These are phyloP conservation scores for Diplocarpon mali DNA, from an alignment of 2,329 filamentous ascomycete species.

Conservation along the genomic window DNA sequence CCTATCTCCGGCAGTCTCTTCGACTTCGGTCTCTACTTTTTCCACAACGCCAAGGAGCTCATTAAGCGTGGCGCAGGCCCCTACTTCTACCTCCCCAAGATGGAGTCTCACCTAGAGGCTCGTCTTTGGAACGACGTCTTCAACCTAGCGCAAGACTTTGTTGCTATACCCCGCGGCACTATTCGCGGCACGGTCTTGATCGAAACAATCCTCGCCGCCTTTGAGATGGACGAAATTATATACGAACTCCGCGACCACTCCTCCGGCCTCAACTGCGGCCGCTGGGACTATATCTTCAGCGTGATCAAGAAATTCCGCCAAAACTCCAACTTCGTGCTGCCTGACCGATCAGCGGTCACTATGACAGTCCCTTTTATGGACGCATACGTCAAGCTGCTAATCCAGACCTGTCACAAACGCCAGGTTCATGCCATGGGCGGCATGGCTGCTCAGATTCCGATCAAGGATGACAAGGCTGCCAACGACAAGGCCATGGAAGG, in stretches of 20 bases:
- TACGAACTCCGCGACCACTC: slow-evolving; percentile 97
- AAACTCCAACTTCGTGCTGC: slow-evolving; percentile 84
- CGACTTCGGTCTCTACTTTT: slow-evolving; percentile 98
- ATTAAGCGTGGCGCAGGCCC: slow-evolving; percentile 76
- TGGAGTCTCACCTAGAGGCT: slow-evolving; percentile 96
- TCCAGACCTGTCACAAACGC: slow-evolving; percentile 94
- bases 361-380: slow-evolving; percentile 99
- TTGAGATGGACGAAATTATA: slow-evolving; percentile 99
- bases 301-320: slow-evolving; percentile 99
- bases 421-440: slow-evolving; percentile 98
- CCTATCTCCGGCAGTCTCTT: slow-evolving; percentile 87
- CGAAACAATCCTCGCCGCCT: slow-evolving; percentile 93
- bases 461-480: slow-evolving; percentile 84
- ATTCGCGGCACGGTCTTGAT: slow-evolving; percentile 94
- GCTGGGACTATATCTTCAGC: slow-evolving; percentile 99
- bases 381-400: slow-evolving; percentile 89
- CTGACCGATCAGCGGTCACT: slow-evolving; percentile 81
- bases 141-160: slow-evolving; percentile 88
- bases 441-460: slow-evolving; percentile 98
- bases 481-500: slow-evolving; percentile 92
- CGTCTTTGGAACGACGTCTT: slow-evolving; percentile 97
- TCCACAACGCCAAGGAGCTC: slow-evolving; percentile 89
- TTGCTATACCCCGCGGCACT: slow-evolving; percentile 80
- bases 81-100: slow-evolving; percentile 97
- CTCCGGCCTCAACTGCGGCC: slow-evolving; percentile 92